Base-by-base conservation (phyloP, 768 basidiomycete genomes). In the Xerocomellus amylosporus region DNA sequence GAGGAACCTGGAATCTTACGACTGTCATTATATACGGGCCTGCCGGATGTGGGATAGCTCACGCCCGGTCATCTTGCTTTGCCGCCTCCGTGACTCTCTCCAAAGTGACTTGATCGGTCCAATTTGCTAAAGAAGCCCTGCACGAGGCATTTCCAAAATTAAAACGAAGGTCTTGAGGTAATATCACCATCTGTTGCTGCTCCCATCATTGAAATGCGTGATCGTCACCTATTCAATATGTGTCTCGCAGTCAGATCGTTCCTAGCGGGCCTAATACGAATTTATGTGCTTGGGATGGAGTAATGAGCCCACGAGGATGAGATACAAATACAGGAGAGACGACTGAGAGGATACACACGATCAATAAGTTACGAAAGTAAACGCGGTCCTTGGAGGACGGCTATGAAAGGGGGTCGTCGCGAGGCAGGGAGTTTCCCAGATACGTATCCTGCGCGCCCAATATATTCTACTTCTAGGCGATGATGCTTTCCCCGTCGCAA, bases 401-500 rank as follows among this genome's bases (percentile, higher is more conserved):
- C 85, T 59, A 88, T 79, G 71, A 86, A 90, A 0, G 89, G 90
- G 22, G 86, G 85, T 17, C 74, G 75, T 31, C 75, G 75, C 22
- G 65, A 69, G 50, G 69, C 55, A n/a, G 78, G 76, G 24, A 76
- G 55, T 60, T 82, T 77, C 31, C 80, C 82, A 0, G 74, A 64
- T 41, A 79, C 76, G 57, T 74, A 80, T 45, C 85, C 89, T 17
- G 86, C 85, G 56, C 85, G 78, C 7, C 83, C 89, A 52, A 68
- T 77, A 69, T 92, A 91, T 55, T 80, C 78, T 19, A 91, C 80
- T 64, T 88, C 82, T 36, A 88, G 74, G 28, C 90, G 81, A 70
- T 86, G 76, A 31, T 72, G 73, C 61, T 82, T 83, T 49, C 79
- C 84, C 61, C 76, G 80, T 52, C 87, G 85, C 61, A 84, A 77